Evolutionary conservation across 2,329 filamentous ascomycete species (phyloP).

Genomic region (Colletotrichum liriopes): DNA sequence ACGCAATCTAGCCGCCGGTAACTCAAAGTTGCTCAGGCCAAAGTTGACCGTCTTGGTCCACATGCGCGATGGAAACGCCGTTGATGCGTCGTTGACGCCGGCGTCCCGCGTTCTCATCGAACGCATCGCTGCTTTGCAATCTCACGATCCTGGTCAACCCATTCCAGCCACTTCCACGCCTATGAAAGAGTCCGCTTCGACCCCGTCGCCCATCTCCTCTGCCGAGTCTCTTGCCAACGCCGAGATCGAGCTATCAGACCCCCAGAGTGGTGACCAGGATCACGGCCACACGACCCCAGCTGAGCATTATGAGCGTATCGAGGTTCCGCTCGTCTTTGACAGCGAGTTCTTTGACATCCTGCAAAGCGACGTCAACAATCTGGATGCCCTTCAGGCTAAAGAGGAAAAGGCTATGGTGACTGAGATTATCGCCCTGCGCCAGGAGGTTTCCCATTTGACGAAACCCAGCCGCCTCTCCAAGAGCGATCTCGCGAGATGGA

Average conservation of each 20-base stretch:
- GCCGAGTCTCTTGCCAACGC: slow-evolving; percentile 2
- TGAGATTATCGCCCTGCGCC: slow-evolving; percentile 76
- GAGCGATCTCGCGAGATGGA: slow-evolving; percentile 82
- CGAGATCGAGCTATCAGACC: slow-evolving; percentile 43
- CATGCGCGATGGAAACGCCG: slow-evolving; percentile 74
- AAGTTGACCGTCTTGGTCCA: slow-evolving; percentile 81
- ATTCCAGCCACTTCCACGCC: background rate
- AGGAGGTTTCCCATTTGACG: slow-evolving; percentile 75
- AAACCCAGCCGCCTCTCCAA: slow-evolving; percentile 74
- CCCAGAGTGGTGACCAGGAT: slow-evolving; percentile 11
- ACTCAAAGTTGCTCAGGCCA: slow-evolving; percentile 70
- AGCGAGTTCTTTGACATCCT: slow-evolving; percentile 85
- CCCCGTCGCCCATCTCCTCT: background rate
- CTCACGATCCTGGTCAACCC: slow-evolving; percentile 6
- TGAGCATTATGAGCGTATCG: slow-evolving; percentile 61
- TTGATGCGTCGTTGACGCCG: slow-evolving; percentile 78
- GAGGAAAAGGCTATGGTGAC: slow-evolving; percentile 76
- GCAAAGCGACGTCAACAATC: slow-evolving; percentile 77
- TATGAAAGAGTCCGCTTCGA: background rate
- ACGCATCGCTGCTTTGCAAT: slow-evolving; percentile 64
- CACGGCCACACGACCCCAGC: background rate
- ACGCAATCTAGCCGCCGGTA: slow-evolving; percentile 51
- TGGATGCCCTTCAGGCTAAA: slow-evolving; percentile 77
- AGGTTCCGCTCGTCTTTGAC: slow-evolving; percentile 84
- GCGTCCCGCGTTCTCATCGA: slow-evolving; percentile 76